phyloP scores from a whole-genome alignment of 2,329 filamentous ascomycete species.

The Ceratocystis cubensis region DNA sequence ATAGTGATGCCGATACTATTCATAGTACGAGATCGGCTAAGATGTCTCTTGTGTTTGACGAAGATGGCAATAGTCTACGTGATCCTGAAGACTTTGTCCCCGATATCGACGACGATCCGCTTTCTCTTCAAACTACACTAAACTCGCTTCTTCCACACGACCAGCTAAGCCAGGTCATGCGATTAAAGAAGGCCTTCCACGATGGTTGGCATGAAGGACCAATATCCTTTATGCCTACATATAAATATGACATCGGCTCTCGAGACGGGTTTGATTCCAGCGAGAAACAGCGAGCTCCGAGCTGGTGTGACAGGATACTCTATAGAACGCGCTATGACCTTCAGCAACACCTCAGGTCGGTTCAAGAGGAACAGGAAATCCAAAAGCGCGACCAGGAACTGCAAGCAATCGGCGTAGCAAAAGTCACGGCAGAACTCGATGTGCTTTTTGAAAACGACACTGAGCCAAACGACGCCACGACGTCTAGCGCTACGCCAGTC shows the following conservation, averaged over 20 bases:
- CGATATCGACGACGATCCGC: slow-evolving; percentile 63
- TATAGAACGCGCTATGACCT: slow-evolving; percentile 66
- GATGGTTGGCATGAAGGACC: slow-evolving; percentile 86
- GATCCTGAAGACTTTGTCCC: slow-evolving; percentile 54
- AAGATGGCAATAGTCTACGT: slow-evolving; percentile 31
- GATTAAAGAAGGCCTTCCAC: slow-evolving; percentile 65
- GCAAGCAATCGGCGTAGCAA: slow-evolving; percentile 63
- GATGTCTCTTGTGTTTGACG: slow-evolving; percentile 11
- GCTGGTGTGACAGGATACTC: slow-evolving; percentile 93
- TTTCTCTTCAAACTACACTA: slow-evolving; percentile 77
- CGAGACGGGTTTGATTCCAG: slow-evolving; percentile 87
- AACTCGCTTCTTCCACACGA: slow-evolving; percentile 81
- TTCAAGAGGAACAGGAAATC: slow-evolving; percentile 52
- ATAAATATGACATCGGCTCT: slow-evolving; percentile 96
- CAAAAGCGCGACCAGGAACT: slow-evolving; percentile 67
- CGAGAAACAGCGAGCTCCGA: slow-evolving; percentile 83
- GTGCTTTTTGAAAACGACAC: slow-evolving; percentile 87
- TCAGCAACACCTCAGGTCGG: slow-evolving; percentile 49
- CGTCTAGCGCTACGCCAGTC: slow-evolving; percentile 29
- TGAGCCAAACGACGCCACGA: slow-evolving; percentile 52
- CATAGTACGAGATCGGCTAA: slow-evolving; percentile 17
- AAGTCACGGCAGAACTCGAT: slow-evolving; percentile 62
- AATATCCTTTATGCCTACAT: slow-evolving; percentile 82
- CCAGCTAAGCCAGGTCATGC: slow-evolving; percentile 65
- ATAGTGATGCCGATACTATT: slow-evolving; percentile 22